Conservation (phyloP, 2,329 filamentous ascomycete genomes). For the Sclerotinia nivalis region DNA sequence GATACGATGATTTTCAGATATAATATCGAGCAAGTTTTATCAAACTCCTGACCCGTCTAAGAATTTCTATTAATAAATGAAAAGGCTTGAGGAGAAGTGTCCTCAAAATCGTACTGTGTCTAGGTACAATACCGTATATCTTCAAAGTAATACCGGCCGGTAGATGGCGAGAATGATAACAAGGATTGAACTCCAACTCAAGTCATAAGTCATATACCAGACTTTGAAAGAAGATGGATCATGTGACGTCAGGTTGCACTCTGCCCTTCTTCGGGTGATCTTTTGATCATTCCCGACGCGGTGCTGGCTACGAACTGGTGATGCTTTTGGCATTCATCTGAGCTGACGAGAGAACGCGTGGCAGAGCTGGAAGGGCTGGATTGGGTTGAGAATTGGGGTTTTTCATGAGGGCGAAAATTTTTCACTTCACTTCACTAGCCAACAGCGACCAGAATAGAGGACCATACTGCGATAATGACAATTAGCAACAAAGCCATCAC, state of each 20-base stretch:
- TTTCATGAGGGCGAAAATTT: no score
- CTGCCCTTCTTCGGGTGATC: no score
- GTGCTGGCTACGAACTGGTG: no score
- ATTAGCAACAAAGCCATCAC: no score
- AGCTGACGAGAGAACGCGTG: no score
- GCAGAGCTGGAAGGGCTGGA: no score
- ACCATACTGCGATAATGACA: no score
- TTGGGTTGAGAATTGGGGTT: no score
- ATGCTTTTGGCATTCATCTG: no score
- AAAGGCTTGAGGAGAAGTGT: conserved; percentile 4
- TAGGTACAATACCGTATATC: neutral
- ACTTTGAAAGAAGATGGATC: neutral
- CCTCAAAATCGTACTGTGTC: neutral
- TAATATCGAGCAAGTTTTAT: neutral
- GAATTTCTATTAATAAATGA: conserved; percentile 10
- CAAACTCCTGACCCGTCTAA: neutral
- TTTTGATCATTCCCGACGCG: neutral
- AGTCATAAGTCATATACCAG: neutral
- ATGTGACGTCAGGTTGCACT: conserved; percentile 6
- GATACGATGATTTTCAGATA: neutral
- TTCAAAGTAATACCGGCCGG: neutral
- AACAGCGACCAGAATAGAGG: no score
- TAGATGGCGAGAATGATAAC: neutral
- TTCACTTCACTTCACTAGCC: no score
- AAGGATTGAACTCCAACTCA: neutral